Conservation (phyloP, 306 rosid species). For the Morella rubra region DNA sequence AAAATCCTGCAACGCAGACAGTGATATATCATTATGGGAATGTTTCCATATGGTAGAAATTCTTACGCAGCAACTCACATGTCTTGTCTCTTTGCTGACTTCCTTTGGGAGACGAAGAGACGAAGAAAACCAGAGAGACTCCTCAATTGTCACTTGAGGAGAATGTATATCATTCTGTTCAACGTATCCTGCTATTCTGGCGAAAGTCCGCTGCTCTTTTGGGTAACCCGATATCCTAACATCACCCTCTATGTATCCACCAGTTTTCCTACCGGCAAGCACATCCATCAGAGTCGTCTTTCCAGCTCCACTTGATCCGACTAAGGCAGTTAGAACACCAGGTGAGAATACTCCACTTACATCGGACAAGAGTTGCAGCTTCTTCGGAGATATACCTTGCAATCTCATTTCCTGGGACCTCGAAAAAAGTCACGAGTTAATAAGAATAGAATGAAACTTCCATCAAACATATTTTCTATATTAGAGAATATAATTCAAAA, state of each 20-base stretch:
- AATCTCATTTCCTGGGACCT: slow-evolving; percentile 54
- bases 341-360: slow-evolving; percentile 93
- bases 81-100: slow-evolving; percentile 52
- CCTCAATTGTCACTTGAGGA: slow-evolving; percentile 90
- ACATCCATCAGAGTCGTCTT: slow-evolving; percentile 96
- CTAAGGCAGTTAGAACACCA: slow-evolving; percentile 88
- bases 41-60: slow-evolving; percentile 1
- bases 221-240: slow-evolving; percentile 80
- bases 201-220: slow-evolving; percentile 76
- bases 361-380: slow-evolving; percentile 69
- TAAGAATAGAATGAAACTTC: slow-evolving; percentile 1
- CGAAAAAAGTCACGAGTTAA: not conserved
- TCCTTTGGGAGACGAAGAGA: slow-evolving; percentile 87
- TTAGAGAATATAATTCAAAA: too few species aligned
- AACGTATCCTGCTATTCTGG: slow-evolving; percentile 86
- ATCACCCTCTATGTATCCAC: slow-evolving; percentile 85
- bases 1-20: slow-evolving; percentile 61
- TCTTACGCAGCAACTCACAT: slow-evolving; percentile 39
- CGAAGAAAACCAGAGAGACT: slow-evolving; percentile 78
- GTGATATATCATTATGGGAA: slow-evolving; percentile 9
- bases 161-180: slow-evolving; percentile 96
- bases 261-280: slow-evolving; percentile 93
- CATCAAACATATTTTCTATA: not conserved
- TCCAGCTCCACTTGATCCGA: slow-evolving; percentile 95
- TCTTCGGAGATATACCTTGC: slow-evolving; percentile 66